These are phyloP conservation scores for Nannizziopsis arthrosporioides DNA, from an alignment of 2,329 filamentous ascomycete genomes.

Conservation along the genomic window DNA sequence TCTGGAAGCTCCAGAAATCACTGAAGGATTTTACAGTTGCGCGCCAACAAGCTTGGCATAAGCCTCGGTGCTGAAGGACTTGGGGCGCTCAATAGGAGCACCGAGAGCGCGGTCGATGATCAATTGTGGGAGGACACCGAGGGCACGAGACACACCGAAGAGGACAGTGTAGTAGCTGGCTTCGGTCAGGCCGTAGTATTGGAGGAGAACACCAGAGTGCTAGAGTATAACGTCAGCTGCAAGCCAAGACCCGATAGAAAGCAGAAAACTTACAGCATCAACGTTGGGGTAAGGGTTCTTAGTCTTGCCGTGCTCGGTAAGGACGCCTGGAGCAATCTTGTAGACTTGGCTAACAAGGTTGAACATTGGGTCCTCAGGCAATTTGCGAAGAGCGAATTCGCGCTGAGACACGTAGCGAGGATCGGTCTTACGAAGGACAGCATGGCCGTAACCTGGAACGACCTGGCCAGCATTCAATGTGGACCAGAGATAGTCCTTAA, in stretches of 20 bases:
- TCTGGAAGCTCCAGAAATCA: neutral
- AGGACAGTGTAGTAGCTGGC: constrained; percentile 99
- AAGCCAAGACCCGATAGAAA: constrained; percentile 9
- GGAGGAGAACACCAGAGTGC: constrained; percentile 96
- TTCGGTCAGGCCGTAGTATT: constrained; percentile 98
- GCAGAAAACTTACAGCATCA: constrained; percentile 48
- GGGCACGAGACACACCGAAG: constrained; percentile 94
- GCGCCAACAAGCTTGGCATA: constrained; percentile 87
- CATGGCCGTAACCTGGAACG: constrained; percentile 96
- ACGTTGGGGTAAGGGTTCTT: constrained; percentile 99
- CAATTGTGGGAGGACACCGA: constrained; percentile 96
- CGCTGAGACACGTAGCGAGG: constrained; percentile 98
- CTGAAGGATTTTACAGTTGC: constrained; percentile 57
- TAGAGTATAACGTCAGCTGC: constrained; percentile 18
- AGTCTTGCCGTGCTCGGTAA: constrained; percentile 98
- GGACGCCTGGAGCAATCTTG: constrained; percentile 96
- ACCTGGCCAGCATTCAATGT: constrained; percentile 93
- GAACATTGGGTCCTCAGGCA: constrained; percentile 98
- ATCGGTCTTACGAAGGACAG: constrained; percentile 98
- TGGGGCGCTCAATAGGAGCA: constrained; percentile 94
- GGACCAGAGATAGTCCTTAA: constrained; percentile 97
- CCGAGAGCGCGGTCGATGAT: constrained; percentile 98
- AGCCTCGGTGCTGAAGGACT: constrained; percentile 96
- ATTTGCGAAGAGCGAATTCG: constrained; percentile 86
- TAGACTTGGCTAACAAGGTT: constrained; percentile 99